These are phyloP conservation scores for Bretziella fagacearum DNA, from an alignment of 2,329 filamentous ascomycete genomes.

Conservation along the genomic window DNA sequence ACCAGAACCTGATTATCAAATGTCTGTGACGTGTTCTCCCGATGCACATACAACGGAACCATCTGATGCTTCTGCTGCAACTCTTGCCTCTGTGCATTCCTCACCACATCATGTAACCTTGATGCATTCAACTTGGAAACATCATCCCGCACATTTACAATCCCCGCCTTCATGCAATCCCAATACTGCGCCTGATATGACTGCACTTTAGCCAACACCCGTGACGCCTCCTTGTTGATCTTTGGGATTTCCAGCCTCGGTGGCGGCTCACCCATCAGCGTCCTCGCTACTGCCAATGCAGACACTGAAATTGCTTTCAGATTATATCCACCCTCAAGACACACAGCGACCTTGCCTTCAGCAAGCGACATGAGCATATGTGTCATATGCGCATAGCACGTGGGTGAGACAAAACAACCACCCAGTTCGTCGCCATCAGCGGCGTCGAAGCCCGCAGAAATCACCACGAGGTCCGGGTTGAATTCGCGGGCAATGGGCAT, in stretches of 20 bases:
- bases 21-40: slow-evolving; percentile 52
- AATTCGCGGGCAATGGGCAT: slow-evolving; percentile 96
- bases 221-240: slow-evolving; percentile 39
- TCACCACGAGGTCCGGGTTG: slow-evolving; percentile 81
- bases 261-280: slow-evolving; percentile 89
- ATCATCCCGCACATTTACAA: slow-evolving; percentile 37
- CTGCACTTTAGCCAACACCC: slow-evolving; percentile 41
- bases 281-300: slow-evolving; percentile 76
- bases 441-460: slow-evolving; percentile 91
- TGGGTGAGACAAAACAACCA: slow-evolving; percentile 77
- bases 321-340: slow-evolving; percentile 92
- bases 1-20: slow-evolving; percentile 79
- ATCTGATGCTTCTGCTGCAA: slow-evolving; percentile 60
- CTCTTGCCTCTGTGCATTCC: slow-evolving; percentile 55
- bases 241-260: slow-evolving; percentile 39
- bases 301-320: slow-evolving; percentile 83
- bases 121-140: slow-evolving; percentile 36
- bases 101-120: slow-evolving; percentile 63
- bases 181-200: slow-evolving; percentile 55
- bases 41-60: slow-evolving; percentile 63
- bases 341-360: slow-evolving; percentile 75
- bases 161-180: slow-evolving; percentile 66
- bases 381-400: slow-evolving; percentile 95
- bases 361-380: slow-evolving; percentile 97
- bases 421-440: slow-evolving; percentile 86